phyloP scores from a whole-genome alignment of 1,284 basidiomycete species.

The Coniferiporia weirii region DNA sequence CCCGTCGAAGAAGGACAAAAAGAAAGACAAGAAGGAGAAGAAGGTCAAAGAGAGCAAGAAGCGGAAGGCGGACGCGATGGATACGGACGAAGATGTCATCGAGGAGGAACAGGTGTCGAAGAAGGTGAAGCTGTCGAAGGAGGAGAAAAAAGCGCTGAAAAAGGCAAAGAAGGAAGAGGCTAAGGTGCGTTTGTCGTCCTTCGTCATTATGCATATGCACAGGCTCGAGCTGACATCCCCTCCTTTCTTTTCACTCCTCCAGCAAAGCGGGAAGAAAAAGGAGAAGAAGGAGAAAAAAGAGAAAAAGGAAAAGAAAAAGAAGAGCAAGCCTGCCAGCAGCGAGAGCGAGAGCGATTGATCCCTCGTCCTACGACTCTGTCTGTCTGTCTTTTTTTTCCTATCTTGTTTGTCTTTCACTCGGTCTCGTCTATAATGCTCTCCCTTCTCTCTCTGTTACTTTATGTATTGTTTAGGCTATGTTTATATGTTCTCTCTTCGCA shows the following conservation, averaged over 20 bases:
- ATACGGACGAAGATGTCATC: constrained; percentile 52
- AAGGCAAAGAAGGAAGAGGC: constrained; percentile 62
- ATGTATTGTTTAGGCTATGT: constrained; percentile 1
- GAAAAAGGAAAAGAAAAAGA: constrained; percentile 35
- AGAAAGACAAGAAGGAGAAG: constrained; percentile 57
- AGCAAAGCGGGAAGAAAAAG: constrained; percentile 25
- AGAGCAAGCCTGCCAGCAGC: constrained; percentile 19
- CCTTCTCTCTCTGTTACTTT: neutral
- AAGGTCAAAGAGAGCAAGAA: constrained; percentile 54
- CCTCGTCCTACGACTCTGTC: neutral
- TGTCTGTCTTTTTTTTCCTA: neutral
- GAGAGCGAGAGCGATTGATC: constrained; percentile 7
- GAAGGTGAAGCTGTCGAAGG: constrained; percentile 73
- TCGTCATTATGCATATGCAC: neutral
- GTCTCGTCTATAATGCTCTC: neutral
- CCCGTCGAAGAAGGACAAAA: constrained; percentile 48
- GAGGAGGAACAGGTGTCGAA: constrained; percentile 55
- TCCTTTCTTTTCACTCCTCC: constrained; percentile 8
- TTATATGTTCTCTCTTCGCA: neutral
- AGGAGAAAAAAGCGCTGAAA: constrained; percentile 79
- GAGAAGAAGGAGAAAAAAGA: constrained; percentile 30
- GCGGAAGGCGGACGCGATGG: constrained; percentile 57
- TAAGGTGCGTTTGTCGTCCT: constrained; percentile 29
- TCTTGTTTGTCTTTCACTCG: neutral
- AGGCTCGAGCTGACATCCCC: neutral